These are phyloP conservation scores for Sicyos baderoa DNA, from an alignment of 306 rosid species.

Conservation along the genomic window DNA sequence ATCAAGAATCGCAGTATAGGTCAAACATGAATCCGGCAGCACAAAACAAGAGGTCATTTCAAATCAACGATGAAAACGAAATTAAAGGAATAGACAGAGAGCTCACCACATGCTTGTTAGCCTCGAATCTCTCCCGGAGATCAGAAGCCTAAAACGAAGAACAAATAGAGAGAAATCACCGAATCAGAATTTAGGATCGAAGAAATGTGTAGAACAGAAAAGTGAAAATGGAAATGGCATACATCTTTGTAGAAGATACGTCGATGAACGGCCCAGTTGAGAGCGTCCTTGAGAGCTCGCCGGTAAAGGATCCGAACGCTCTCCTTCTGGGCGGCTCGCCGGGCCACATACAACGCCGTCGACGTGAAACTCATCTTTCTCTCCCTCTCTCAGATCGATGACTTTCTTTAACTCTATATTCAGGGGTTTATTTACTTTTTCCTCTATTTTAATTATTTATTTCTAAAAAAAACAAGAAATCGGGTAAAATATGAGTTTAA, in stretches of 20 bases:
- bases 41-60: background rate
- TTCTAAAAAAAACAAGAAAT: no score
- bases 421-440: no score
- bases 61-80: background rate
- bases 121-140: slow-evolving; percentile 76
- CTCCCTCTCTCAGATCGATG: no score
- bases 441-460: no score
- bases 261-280: slow-evolving; percentile 98
- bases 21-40: background rate
- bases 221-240: background rate
- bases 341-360: slow-evolving; percentile 54
- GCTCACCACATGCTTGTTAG: slow-evolving; percentile 72
- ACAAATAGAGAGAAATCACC: background rate
- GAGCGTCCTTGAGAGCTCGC: slow-evolving; percentile 83
- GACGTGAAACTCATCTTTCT: slow-evolving; percentile 26
- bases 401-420: no score
- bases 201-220: background rate
- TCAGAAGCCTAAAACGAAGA: slow-evolving; percentile 54
- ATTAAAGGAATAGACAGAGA: slow-evolving; percentile 5
- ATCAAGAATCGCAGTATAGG: no score
- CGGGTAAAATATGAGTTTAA: no score
- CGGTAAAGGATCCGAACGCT: slow-evolving; percentile 92
- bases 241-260: slow-evolving; percentile 90
- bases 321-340: slow-evolving; percentile 93
- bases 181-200: background rate